These are phyloP conservation scores for Aspergillus arachidicola DNA, from an alignment of 2,329 filamentous ascomycete genomes.

Conservation along the genomic window DNA sequence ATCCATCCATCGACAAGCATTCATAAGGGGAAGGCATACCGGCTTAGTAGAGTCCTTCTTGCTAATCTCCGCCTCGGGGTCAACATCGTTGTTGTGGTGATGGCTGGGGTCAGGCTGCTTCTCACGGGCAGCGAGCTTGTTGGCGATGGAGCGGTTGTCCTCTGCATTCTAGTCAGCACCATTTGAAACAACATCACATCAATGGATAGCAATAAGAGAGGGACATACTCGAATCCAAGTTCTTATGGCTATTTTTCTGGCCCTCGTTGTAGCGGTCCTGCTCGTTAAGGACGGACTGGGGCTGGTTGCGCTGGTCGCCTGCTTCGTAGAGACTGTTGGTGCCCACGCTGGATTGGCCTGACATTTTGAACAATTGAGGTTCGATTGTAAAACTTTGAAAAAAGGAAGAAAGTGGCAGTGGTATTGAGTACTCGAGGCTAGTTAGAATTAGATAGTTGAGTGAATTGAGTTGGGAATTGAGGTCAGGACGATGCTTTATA, in stretches of 20 bases:
- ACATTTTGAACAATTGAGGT: constrained; percentile 19
- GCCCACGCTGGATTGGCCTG: constrained; percentile 67
- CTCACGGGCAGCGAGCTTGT: constrained; percentile 43
- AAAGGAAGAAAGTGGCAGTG: not conserved
- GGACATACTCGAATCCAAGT: constrained; percentile 69
- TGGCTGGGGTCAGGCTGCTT: constrained; percentile 30
- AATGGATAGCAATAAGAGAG: not conserved
- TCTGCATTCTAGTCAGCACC: constrained; percentile 29
- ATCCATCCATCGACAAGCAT: not conserved
- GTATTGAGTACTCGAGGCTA: not conserved
- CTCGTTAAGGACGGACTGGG: constrained; percentile 55
- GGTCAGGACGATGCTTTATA: constrained; percentile 10
- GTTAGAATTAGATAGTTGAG: not conserved
- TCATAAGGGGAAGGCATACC: constrained; percentile 29
- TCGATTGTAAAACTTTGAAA: not conserved
- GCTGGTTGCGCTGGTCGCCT: constrained; percentile 72
- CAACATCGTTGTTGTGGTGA: constrained; percentile 28
- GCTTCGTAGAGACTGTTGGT: constrained; percentile 69
- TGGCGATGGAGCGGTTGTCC: constrained; percentile 49
- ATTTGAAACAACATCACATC: not conserved
- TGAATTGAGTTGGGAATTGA: not conserved
- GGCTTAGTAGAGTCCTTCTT: constrained; percentile 48
- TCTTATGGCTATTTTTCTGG: constrained; percentile 67
- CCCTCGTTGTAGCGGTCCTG: constrained; percentile 72
- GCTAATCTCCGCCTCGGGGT: constrained; percentile 40